Evolutionary conservation across 176 grass and related monocot species (phyloP), one percentile per base, ranked within the genome.

Genomic region (Neostapfia colusana): DNA sequence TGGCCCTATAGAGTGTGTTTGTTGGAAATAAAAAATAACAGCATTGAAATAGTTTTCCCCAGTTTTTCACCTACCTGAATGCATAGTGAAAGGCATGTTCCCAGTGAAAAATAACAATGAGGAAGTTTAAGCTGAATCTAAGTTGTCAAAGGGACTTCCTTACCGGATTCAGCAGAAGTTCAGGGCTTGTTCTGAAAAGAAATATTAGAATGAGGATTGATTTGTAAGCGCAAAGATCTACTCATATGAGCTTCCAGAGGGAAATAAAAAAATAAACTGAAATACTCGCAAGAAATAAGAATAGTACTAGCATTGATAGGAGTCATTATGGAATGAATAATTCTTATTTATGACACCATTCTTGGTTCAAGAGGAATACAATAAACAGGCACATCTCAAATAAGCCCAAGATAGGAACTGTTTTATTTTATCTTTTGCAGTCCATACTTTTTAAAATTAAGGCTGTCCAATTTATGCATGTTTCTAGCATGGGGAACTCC

Each of bases 141-240:
- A 79, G 26, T 11, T 80, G 35, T 6, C 42, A 79, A 66, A 68
- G 25, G 55, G 26, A 69, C 8, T 26, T n/a, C 1, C 79, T 90
- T 89, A 98, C 89, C 16, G 90, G 87, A 72, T 94, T 98, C 46
- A 98, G 53, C 26, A 97, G 51, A 73, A 94, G 91, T 63, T 94
- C 91, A 70, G 89, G 73, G 83, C 89, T 94, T 54, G 87, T 93
- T 82, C 91, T 93, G 82, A 67, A 74, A 88, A 62, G 6, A 86
- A 82, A 73, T 50, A 73, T 45, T 80, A 65, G 65, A 74, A 63
- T 64, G 37, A 65, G 65, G 25, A 65, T 23, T 1, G 56, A 24
- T 14, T 62, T 54, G 46, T 78, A n/a, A 65, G 58, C 1, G 13
- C 46, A 72, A 69, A 17, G 11, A 65, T 38, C 5, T 76, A 69